phyloP scores from a whole-genome alignment of 345 rosid species.

The Murraya koenigii region DNA sequence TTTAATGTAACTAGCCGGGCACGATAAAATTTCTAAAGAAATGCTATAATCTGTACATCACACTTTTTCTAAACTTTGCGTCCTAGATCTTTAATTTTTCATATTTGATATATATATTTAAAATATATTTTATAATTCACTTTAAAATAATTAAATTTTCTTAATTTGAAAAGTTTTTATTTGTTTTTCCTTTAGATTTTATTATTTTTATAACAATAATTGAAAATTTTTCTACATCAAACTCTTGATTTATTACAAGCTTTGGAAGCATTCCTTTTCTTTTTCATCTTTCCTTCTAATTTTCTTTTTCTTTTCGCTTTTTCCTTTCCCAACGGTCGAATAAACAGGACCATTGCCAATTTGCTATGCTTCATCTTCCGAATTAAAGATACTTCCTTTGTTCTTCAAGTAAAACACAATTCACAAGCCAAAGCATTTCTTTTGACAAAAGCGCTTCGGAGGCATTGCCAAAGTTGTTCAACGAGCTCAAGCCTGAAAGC shows the following conservation, averaged over 20 bases:
- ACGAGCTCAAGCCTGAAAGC: conserved; percentile 14
- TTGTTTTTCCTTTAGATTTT: neutral
- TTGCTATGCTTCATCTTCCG: conserved; percentile 3
- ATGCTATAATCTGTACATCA: too few species aligned
- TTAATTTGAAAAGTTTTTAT: too few species aligned
- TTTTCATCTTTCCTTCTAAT: neutral
- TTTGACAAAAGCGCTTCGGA: conserved; percentile 16
- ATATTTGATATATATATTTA: too few species aligned
- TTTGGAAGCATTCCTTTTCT: neutral
- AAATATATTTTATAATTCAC: too few species aligned
- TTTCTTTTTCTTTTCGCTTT: neutral
- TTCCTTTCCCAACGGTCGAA: conserved; percentile 20
- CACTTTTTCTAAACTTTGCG: too few species aligned
- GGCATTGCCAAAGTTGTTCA: conserved; percentile 26
- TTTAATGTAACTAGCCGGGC: too few species aligned
- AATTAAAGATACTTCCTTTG: conserved; percentile 15
- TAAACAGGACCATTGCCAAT: conserved; percentile 9
- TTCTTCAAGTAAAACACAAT: conserved; percentile 9
- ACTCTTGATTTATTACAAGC: neutral
- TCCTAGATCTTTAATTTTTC: too few species aligned
- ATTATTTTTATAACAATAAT: too few species aligned
- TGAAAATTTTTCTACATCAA: neutral
- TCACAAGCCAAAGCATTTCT: conserved; percentile 1
- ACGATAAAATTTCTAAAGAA: too few species aligned
- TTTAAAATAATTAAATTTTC: neutral